These are phyloP conservation scores for Aspergillus spinulosporus DNA, from an alignment of 2,329 filamentous ascomycete species.

Conservation along the genomic window DNA sequence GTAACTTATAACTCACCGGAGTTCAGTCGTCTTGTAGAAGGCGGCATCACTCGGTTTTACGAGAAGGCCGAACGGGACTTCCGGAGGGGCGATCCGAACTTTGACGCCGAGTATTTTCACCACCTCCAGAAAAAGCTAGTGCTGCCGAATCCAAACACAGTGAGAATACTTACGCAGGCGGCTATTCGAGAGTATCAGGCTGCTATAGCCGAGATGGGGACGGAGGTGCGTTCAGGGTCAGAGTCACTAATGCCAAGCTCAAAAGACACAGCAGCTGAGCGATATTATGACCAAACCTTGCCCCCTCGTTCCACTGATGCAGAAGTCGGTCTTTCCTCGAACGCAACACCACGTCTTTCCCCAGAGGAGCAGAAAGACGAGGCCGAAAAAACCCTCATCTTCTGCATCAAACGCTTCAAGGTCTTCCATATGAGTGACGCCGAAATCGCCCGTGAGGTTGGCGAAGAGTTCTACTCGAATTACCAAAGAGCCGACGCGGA, in stretches of 20 bases:
- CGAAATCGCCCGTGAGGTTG: slow-evolving; percentile 38
- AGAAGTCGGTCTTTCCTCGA: background rate
- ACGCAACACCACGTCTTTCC: background rate
- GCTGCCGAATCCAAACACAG: slow-evolving; percentile 36
- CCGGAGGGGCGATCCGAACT: slow-evolving; percentile 27
- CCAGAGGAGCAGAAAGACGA: slow-evolving; percentile 2
- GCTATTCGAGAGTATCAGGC: slow-evolving; percentile 33
- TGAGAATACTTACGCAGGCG: slow-evolving; percentile 39
- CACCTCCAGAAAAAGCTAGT: slow-evolving; percentile 31
- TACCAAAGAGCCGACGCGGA: slow-evolving; percentile 16
- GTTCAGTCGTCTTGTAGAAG: slow-evolving; percentile 25
- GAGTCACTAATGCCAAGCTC: background rate
- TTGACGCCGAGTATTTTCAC: slow-evolving; percentile 27
- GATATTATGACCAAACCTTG: background rate
- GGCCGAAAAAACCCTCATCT: slow-evolving; percentile 31
- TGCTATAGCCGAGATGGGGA: slow-evolving; percentile 3
- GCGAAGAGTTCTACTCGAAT: slow-evolving; percentile 15
- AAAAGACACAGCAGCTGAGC: background rate
- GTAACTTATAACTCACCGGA: slow-evolving; percentile 28
- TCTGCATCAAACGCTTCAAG: slow-evolving; percentile 36
- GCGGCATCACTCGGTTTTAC: slow-evolving; percentile 33
- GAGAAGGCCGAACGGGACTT: slow-evolving; percentile 24
- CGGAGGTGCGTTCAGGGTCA: background rate
- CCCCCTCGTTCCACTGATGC: background rate
- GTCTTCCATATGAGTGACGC: slow-evolving; percentile 28